Base-by-base conservation (phyloP, 2,329 filamentous ascomycete genomes). In the Mycocentrospora acerina region DNA sequence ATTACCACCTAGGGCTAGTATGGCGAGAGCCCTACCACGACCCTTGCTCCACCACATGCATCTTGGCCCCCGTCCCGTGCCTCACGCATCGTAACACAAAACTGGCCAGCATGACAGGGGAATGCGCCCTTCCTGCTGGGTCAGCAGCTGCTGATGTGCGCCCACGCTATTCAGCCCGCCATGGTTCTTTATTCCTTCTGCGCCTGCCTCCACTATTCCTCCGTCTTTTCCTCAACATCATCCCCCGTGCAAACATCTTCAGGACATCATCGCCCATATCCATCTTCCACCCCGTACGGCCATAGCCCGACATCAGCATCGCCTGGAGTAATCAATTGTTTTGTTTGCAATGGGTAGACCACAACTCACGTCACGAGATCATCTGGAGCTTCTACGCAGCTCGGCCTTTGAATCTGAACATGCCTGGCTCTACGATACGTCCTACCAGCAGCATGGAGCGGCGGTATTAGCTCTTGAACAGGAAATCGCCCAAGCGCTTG, bases 371-470 rank as follows among this genome's bases (percentile, higher is more conserved):
- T 55, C 54, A 12, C 56, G 30, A 40, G 57, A 64, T 22, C 55
- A 64, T 29, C 60, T 67, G 16, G 57, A 62, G 44, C 44, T 65
- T 30, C 36, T 67, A 29, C 53, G 63, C 37, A 66, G 63, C 44
- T 66, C 62, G 4, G 63, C 63, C 34, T 67, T 67, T 36, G 63
- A 67, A 41, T 58, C 52, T 10, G 63, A 67, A 39, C 63, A 67
- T 40, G 62, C 63, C 35, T 64, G 62, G 57, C 55, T 64, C 41
- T 67, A 65, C 52, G 63, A 67, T 48, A 53, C 53, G 14, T 64
- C 61, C 7, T 67, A 63, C 33, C 49, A 54, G 41, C 60, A 67
- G 43, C 63, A 67, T 24, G 61, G 62, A 33, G 57, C 58, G 26
- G 62, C 63, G 34, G 63, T 61, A 19, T 35, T 58, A 38, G 62